Evolutionary conservation across 148 eudicot species (phyloP).

Genomic region (Rhododendron henanense): DNA sequence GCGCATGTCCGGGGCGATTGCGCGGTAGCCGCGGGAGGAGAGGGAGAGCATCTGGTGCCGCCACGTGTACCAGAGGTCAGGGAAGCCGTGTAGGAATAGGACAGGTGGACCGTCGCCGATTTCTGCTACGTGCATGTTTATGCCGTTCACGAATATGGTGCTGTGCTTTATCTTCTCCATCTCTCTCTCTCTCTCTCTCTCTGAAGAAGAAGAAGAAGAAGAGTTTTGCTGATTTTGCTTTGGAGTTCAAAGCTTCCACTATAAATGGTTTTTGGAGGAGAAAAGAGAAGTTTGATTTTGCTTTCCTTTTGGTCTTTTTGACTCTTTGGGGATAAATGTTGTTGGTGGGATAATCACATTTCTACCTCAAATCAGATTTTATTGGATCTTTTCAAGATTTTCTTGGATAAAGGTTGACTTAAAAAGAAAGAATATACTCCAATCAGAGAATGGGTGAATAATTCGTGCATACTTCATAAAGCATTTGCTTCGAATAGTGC

Average conservation of each 20-base stretch:
- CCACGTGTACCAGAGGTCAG: constrained; percentile 7
- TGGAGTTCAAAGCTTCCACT: not conserved
- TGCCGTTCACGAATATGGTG: constrained; percentile 2
- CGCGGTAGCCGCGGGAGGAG: constrained; percentile 7
- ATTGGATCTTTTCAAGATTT: too few relatives aligned
- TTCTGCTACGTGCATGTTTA: constrained; percentile 5
- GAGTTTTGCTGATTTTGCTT: not conserved
- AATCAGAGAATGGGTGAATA: too few relatives aligned
- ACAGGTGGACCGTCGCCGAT: not conserved
- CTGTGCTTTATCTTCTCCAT: constrained; percentile 9
- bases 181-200: not conserved
- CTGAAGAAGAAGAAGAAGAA: not conserved
- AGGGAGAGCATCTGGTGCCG: not conserved
- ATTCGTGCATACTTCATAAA: too few relatives aligned
- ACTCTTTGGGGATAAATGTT: too few relatives aligned
- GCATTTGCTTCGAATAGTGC: too few relatives aligned
- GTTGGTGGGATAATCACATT: too few relatives aligned
- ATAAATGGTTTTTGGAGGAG: not conserved
- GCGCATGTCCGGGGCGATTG: not conserved
- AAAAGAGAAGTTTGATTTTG: not conserved
- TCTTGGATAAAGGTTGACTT: too few relatives aligned
- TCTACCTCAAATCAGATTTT: too few relatives aligned
- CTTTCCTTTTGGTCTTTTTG: not conserved
- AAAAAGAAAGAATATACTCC: too few relatives aligned
- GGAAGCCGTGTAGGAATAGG: constrained; percentile 1